phyloP scores from a whole-genome alignment of 306 rosid genomes.

The Oxytropis ochrocephala region DNA sequence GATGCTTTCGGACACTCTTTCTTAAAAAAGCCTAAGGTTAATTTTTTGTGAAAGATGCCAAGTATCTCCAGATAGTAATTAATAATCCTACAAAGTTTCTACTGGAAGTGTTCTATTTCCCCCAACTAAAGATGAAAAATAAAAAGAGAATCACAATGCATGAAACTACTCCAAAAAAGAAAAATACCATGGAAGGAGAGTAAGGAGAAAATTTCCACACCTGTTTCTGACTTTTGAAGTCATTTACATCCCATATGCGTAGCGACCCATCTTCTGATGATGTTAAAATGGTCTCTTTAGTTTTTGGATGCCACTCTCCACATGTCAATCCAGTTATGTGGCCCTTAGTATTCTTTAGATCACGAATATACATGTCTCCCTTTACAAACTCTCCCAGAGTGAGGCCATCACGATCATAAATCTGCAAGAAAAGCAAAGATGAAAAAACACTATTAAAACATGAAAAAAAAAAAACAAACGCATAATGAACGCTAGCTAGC shows the following conservation, averaged over 20 bases:
- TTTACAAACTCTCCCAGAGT: constrained; percentile 87
- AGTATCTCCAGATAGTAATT: neutral
- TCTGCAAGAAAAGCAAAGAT: constrained; percentile 36
- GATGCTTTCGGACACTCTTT: neutral
- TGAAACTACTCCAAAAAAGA: neutral
- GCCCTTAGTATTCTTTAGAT: constrained; percentile 91
- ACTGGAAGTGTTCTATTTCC: neutral
- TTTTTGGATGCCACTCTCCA: constrained; percentile 91
- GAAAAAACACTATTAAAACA: neutral
- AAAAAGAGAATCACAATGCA: neutral
- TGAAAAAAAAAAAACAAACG: neutral
- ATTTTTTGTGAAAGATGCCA: neutral
- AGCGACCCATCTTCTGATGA: constrained; percentile 95
- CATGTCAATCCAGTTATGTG: constrained; percentile 92
- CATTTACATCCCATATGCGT: constrained; percentile 94
- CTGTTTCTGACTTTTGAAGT: constrained; percentile 95
- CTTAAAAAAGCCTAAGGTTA: neutral
- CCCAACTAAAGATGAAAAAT: neutral
- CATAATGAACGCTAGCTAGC: neutral
- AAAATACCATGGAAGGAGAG: neutral
- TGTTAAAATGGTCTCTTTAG: constrained; percentile 78
- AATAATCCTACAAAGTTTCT: neutral
- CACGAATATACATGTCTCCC: constrained; percentile 98
- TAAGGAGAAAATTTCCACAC: constrained; percentile 22
- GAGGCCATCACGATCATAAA: constrained; percentile 97